Evolutionary conservation across 805 yeast genomes (phyloP).

Genomic region (Cyberlindnera japonica): DNA sequence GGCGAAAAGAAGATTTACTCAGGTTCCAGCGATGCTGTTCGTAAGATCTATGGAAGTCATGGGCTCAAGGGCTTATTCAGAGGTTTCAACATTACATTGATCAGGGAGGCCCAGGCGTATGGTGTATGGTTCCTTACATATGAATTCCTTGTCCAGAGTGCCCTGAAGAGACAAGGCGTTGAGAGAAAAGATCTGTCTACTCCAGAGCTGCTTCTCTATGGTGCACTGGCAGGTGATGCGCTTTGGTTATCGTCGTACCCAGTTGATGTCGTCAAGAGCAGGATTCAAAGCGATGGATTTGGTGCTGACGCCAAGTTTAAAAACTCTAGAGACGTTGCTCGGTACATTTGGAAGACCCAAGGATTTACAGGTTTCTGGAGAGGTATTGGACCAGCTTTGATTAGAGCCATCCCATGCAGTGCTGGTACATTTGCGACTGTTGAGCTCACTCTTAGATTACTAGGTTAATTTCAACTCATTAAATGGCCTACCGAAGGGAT

Average conservation of each 20-base stretch:
- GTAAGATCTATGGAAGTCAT: conserved; percentile 67
- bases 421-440: conserved; percentile 80
- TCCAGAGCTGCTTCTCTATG: conserved; percentile 79
- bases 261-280: conserved; percentile 85
- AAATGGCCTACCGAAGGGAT: not conserved
- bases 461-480: conserved; percentile 12
- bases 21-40: conserved; percentile 82
- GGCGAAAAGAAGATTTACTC: conserved; percentile 41
- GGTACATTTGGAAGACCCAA: conserved; percentile 27
- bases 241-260: conserved; percentile 87
- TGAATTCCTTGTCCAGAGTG: conserved; percentile 73
- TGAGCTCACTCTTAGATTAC: conserved; percentile 54
- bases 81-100: conserved; percentile 77
- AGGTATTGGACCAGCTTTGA: conserved; percentile 55
- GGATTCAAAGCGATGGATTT: conserved; percentile 66
- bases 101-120: conserved; percentile 84
- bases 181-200: conserved; percentile 73
- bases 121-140: conserved; percentile 88
- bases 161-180: conserved; percentile 31
- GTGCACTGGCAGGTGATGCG: conserved; percentile 88
- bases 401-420: conserved; percentile 61
- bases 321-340: conserved; percentile 39
- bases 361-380: conserved; percentile 58
- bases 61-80: conserved; percentile 79
- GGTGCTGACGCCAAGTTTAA: conserved; percentile 40